Percentiles rank a stretch among this genome's conserved stretches.
phyloP scores from a whole-genome alignment of 2,329 filamentous ascomycete genomes.

The Aspergillus uvarum region DNA sequence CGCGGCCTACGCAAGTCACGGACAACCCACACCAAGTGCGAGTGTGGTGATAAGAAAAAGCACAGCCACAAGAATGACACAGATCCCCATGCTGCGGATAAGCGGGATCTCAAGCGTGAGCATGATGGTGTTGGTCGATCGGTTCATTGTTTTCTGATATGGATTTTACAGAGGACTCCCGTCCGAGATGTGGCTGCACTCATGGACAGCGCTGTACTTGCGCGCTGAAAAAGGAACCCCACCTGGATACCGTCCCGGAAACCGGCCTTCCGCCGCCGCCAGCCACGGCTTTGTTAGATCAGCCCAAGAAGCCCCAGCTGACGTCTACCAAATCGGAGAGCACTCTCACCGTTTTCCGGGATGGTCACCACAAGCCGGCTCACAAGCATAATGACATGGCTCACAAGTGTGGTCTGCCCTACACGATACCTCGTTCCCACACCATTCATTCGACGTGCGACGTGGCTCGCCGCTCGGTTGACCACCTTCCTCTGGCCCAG shows the following conservation, averaged over 20 bases:
- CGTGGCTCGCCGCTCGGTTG: conserved; percentile 52
- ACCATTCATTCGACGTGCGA: conserved; percentile 50
- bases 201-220: conserved; percentile 62
- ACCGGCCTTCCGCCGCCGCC: conserved; percentile 44
- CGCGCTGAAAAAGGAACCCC: conserved; percentile 59
- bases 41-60: conserved; percentile 93
- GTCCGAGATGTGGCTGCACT: conserved; percentile 51
- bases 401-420: conserved; percentile 62
- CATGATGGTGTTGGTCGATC: conserved; percentile 30
- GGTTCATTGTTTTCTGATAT: conserved; percentile 34
- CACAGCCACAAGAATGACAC: conserved; percentile 41
- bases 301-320: conserved; percentile 55
- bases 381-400: conserved; percentile 65
- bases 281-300: conserved; percentile 45
- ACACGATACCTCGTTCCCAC: conserved; percentile 59
- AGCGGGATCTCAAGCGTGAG: conserved; percentile 42
- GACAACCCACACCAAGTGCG: conserved; percentile 90
- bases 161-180: conserved; percentile 35
- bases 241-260: conserved; percentile 51
- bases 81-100: conserved; percentile 35
- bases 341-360: conserved; percentile 60
- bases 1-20: conserved; percentile 94
- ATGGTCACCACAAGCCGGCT: conserved; percentile 64
- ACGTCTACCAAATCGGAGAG: conserved; percentile 60
- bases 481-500: conserved; percentile 49